Evolutionary conservation across 2,329 filamentous ascomycete species (phyloP).

Genomic region (Sordariomycetes sp.): DNA sequence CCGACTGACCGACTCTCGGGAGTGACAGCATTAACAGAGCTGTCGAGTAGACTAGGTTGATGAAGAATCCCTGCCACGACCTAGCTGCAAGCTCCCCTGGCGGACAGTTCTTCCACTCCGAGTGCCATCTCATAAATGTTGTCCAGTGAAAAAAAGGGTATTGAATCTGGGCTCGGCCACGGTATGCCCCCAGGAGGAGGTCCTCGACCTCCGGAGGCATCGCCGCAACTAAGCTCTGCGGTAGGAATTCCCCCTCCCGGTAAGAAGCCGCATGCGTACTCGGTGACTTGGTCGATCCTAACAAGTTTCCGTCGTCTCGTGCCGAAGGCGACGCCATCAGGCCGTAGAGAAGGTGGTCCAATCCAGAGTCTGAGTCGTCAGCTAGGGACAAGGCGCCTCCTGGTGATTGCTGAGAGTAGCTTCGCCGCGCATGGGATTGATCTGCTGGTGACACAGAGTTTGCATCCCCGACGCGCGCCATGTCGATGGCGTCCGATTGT

Average conservation of each 20-base stretch:
- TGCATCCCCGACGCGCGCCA: background rate
- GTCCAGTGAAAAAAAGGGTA: conserved; percentile 15
- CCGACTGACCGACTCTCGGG: conserved; percentile 9
- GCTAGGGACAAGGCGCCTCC: conserved; percentile 3
- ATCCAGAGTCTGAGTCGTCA: conserved; percentile 6
- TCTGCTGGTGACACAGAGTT: conserved; percentile 3
- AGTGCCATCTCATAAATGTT: conserved; percentile 9
- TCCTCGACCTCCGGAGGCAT: conserved; percentile 9
- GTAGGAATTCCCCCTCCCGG: background rate
- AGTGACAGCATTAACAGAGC: conserved; percentile 10
- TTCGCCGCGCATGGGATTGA: conserved; percentile 1
- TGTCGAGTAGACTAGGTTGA: conserved; percentile 15
- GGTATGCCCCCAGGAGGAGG: conserved; percentile 13
- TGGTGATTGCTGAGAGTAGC: conserved; percentile 4
- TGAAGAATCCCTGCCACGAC: conserved; percentile 16
- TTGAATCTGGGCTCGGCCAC: conserved; percentile 14
- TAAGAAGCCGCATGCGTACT: background rate
- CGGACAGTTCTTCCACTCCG: conserved; percentile 9
- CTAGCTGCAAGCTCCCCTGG: conserved; percentile 1
- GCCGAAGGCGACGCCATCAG: conserved; percentile 5
- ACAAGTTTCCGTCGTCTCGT: conserved; percentile 1
- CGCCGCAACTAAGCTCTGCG: conserved; percentile 2
- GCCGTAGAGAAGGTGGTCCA: conserved; percentile 6
- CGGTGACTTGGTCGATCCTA: background rate
- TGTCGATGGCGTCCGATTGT: conserved; percentile 1